These are phyloP conservation scores for Nadsonia starkeyi-henricii DNA, from an alignment of 1,139 yeast species.

Conservation along the genomic window DNA sequence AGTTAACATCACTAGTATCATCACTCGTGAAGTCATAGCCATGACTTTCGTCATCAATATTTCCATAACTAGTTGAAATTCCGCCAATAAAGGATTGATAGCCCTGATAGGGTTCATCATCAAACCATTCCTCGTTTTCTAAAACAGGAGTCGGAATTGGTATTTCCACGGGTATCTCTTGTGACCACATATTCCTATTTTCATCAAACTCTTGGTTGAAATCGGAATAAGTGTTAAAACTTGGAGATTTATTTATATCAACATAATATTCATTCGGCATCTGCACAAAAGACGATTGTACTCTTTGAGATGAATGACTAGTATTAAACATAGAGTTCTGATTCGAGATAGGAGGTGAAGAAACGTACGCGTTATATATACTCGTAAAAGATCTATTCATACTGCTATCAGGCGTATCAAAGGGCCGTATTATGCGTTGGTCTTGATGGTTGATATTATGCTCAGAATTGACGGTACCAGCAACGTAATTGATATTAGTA, in stretches of 20 bases:
- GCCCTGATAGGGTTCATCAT: background rate
- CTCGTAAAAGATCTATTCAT: background rate
- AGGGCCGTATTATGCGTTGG: background rate
- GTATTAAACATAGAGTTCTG: background rate
- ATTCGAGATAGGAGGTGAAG: background rate
- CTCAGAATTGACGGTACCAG: background rate
- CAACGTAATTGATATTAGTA: background rate
- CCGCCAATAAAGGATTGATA: too few species aligned
- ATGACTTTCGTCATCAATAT: background rate
- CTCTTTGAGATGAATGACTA: background rate
- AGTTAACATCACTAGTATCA: background rate
- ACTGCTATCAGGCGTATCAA: background rate
- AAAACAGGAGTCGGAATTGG: background rate
- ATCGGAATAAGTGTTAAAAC: too few species aligned
- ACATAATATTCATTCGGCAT: conserved; percentile 3
- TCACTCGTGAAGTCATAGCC: background rate
- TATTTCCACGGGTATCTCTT: background rate
- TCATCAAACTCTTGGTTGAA: too few species aligned
- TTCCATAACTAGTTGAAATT: background rate
- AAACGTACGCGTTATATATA: background rate
- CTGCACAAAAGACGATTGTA: background rate
- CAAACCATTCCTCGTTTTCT: background rate
- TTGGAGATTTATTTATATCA: background rate
- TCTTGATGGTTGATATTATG: background rate
- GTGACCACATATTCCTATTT: background rate